Percentiles rank a stretch among this genome's conserved stretches.
Conservation (phyloP, 2,329 filamentous ascomycete species). For the Helminthosporium solani region DNA sequence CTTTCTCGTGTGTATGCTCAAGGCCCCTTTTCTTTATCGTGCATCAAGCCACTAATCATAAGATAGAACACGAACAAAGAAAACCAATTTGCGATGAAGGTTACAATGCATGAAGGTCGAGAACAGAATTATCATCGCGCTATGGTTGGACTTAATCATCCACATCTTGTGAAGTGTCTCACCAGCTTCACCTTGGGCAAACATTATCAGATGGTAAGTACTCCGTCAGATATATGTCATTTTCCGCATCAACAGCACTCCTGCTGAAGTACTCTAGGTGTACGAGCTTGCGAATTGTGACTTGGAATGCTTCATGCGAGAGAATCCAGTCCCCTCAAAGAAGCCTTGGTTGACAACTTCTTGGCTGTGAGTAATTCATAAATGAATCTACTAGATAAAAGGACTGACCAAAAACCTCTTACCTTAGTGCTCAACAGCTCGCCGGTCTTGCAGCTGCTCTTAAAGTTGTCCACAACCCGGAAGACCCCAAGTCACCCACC, state of each 20-base stretch:
- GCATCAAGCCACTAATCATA: background rate
- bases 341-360: background rate
- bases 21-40: background rate
- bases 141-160: conserved; percentile 11
- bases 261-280: background rate
- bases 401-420: background rate
- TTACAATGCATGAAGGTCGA: conserved; percentile 5
- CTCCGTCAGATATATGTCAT: background rate
- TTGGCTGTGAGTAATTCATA: background rate
- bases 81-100: conserved; percentile 13
- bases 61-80: background rate
- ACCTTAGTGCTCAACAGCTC: conserved; percentile 4
- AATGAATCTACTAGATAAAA: background rate
- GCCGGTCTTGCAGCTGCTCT: conserved; percentile 9
- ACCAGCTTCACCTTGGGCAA: conserved; percentile 14
- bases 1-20: conserved; percentile 7
- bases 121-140: conserved; percentile 8
- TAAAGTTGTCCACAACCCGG: conserved; percentile 10
- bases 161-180: conserved; percentile 18
- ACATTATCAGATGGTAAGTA: conserved; percentile 10
- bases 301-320: conserved; percentile 9
- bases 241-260: background rate
- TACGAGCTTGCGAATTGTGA: conserved; percentile 12
- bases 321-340: background rate
- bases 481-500: background rate